Base-by-base conservation (phyloP, 1,139 yeast species). In the Petasospora fabianii region DNA sequence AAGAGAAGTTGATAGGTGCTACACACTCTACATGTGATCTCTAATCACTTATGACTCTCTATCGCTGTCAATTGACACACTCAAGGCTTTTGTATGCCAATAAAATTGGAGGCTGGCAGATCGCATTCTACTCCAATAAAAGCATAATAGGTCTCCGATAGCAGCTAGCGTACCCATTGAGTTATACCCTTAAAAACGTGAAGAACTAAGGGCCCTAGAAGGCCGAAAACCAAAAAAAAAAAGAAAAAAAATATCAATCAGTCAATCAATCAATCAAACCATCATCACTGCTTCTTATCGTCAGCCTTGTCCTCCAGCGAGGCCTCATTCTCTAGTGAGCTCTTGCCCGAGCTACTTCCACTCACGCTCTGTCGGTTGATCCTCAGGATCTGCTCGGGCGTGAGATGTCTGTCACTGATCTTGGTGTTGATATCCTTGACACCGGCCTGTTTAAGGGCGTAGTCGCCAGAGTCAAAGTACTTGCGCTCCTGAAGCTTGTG, bases 391-490 rank as follows among this genome's bases (percentile, higher is more conserved):
- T 51, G 50, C 22, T 46, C 50, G 31, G 56, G 55, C 10, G 53
- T 51, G 15, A 53, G 30, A 15, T 51, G 54, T 34, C 44, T 47
- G 32, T 51, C 44, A 21, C 53, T 48, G 20, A 54, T 32, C 12
- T 43, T 47, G 14, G 37, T 38, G 15, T 51, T 45, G 26, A 44
- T 44, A 22, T 43, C 51, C 30, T 50, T 49, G 19, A 49, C 46
- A 27, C 77, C 78, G 6, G 80, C 86, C 54, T 88, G 83, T 50
- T 86, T 87, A 77, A 92, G 77, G 19, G 97, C 97, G 60, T 94
- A 92, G 64, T 92, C 99, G 17, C 98, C 98, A 46, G 96, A 85
- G 56, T 92, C 99, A 58, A 92, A 94, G 64, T 84, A 92, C 65
- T 88, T 88, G 55, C 96, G 80, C 54, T 92, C 97, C 60, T 83